Percentiles rank a stretch among this genome's conserved stretches.
Conservation (phyloP, 2,329 filamentous ascomycete genomes). For the Macrophomina tecta region DNA sequence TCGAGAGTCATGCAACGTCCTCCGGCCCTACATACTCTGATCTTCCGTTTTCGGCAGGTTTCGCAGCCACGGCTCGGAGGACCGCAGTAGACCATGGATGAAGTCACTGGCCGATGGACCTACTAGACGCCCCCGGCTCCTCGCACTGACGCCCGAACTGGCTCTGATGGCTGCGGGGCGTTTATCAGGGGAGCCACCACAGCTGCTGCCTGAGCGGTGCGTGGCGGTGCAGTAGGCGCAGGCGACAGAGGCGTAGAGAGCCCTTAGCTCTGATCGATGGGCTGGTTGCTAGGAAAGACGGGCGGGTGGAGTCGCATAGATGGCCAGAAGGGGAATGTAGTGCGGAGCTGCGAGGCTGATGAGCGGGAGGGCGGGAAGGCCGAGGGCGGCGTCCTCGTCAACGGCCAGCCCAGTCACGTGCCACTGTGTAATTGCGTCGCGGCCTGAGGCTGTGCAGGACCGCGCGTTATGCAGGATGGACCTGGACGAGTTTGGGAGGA, state of each 20-base stretch:
- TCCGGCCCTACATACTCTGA: conserved; percentile 35
- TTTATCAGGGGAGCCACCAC: not conserved
- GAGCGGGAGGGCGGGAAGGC: not conserved
- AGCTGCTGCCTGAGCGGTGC: conserved; percentile 5
- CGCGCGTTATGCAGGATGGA: not conserved
- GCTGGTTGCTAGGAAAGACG: not conserved
- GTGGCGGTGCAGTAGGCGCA: not conserved
- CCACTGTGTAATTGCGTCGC: not conserved
- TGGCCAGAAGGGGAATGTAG: conserved; percentile 25
- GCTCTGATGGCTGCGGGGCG: not conserved
- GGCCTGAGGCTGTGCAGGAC: not conserved
- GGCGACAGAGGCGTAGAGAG: too few relatives aligned
- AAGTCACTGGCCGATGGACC: too few relatives aligned
- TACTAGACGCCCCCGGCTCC: too few relatives aligned
- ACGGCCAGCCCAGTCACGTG: not conserved
- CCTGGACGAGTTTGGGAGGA: too few relatives aligned
- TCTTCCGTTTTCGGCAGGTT: conserved; percentile 40
- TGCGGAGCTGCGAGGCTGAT: conserved; percentile 3
- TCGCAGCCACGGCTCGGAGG: conserved; percentile 41
- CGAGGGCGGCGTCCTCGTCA: not conserved
- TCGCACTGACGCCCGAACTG: too few relatives aligned
- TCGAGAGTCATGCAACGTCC: not conserved
- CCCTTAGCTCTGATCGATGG: not conserved
- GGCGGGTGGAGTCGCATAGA: conserved; percentile 16
- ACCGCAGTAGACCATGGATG: conserved; percentile 30